Percentiles rank a stretch among this genome's conserved stretches.
phyloP scores from a whole-genome alignment of 305 asterid genomes.

The Fraxinus xanthoxyloides region DNA sequence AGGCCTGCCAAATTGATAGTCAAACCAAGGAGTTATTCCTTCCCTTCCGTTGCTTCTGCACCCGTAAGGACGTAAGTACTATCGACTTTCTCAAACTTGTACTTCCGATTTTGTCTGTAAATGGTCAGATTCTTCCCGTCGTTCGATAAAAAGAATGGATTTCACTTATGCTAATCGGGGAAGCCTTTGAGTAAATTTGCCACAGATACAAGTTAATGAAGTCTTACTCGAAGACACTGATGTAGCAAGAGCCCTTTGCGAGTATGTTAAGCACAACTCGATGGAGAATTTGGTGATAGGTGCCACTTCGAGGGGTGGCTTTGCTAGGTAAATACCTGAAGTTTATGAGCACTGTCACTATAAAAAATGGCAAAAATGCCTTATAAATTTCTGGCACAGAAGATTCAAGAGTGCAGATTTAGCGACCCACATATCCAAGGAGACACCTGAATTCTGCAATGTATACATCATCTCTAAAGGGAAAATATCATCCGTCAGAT shows the following conservation, averaged over 20 bases:
- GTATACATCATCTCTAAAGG: constrained; percentile 77
- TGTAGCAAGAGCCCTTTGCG: constrained; percentile 64
- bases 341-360: not conserved
- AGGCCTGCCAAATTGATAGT: constrained; percentile 36
- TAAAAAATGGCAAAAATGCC: not conserved
- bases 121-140: not conserved
- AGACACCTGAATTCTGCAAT: constrained; percentile 71
- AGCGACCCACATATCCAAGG: constrained; percentile 48
- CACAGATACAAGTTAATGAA: constrained; percentile 76
- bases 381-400: constrained; percentile 37
- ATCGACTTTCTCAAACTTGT: not conserved
- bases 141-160: not conserved
- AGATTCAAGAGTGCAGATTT: constrained; percentile 71
- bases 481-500: constrained; percentile 48
- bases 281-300: constrained; percentile 68
- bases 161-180: not conserved
- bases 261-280: constrained; percentile 49
- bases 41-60: constrained; percentile 97
- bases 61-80: constrained; percentile 77
- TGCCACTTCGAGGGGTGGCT: constrained; percentile 53
- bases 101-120: not conserved
- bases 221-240: constrained; percentile 68
- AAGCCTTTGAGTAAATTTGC: not conserved
- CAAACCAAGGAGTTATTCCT: constrained; percentile 81
- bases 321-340: constrained; percentile 52